phyloP scores from a whole-genome alignment of 441 rosid genomes.

The Gossypium laxum region DNA sequence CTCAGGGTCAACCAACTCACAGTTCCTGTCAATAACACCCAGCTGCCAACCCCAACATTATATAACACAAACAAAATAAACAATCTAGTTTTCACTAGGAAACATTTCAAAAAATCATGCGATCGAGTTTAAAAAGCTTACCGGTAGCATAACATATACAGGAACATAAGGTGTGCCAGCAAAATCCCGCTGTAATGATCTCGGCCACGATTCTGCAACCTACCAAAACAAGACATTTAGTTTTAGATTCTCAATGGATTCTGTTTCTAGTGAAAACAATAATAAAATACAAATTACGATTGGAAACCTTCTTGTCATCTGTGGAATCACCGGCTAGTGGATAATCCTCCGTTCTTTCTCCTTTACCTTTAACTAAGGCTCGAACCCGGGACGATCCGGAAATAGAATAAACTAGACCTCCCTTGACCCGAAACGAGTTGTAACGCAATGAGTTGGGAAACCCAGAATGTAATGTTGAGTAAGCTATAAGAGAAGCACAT shows the following conservation, averaged over 20 bases:
- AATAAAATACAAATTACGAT: background rate
- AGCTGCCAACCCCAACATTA: constrained; percentile 30
- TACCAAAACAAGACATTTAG: constrained; percentile 13
- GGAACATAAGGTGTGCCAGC: constrained; percentile 52
- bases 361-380: constrained; percentile 21
- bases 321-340: constrained; percentile 21
- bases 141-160: constrained; percentile 61
- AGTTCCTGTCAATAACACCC: constrained; percentile 43
- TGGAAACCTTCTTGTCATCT: constrained; percentile 24
- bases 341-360: constrained; percentile 22
- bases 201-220: constrained; percentile 20
- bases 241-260: background rate
- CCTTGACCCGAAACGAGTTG: constrained; percentile 17
- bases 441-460: constrained; percentile 21
- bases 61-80: background rate
- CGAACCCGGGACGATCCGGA: constrained; percentile 19
- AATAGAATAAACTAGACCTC: constrained; percentile 14
- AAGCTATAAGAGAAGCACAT: constrained; percentile 15
- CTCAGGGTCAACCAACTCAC: constrained; percentile 43
- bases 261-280: background rate
- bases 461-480: constrained; percentile 10
- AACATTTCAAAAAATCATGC: background rate
- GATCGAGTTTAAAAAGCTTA: constrained; percentile 18
- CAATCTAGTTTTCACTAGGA: background rate
- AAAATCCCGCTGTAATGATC: constrained; percentile 44